phyloP scores from a whole-genome alignment of 345 rosid species.

The Corchorus olitorius region DNA sequence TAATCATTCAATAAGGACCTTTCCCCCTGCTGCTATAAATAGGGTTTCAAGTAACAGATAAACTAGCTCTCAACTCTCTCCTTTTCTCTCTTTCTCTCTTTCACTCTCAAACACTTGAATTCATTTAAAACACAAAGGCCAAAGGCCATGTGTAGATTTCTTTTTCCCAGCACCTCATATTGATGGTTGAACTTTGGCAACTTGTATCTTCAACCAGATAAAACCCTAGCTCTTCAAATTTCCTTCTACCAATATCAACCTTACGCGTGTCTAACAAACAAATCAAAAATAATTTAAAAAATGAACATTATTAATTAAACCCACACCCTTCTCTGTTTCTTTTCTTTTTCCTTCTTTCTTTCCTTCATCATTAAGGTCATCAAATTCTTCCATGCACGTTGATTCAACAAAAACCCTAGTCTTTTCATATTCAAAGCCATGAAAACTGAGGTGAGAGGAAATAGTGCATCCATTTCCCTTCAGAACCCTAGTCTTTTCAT shows the following conservation, averaged over 20 bases:
- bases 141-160: conserved; percentile 6
- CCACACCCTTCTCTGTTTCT: neutral
- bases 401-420: conserved; percentile 3
- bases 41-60: conserved; percentile 17
- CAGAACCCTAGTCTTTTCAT: conserved; percentile 47
- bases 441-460: conserved; percentile 52
- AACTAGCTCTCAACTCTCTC: conserved; percentile 12
- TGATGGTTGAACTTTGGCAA: conserved; percentile 10
- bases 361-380: neutral
- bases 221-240: conserved; percentile 37
- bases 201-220: conserved; percentile 22
- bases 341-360: neutral
- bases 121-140: conserved; percentile 1
- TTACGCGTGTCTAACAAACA: conserved; percentile 24
- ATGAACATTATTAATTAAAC: neutral
- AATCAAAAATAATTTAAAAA: neutral
- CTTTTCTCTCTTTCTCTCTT: conserved; percentile 17
- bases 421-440: conserved; percentile 21
- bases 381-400: conserved; percentile 31
- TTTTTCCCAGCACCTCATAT: conserved; percentile 11
- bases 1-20: conserved; percentile 26
- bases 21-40: conserved; percentile 18
- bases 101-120: neutral
- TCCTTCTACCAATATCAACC: conserved; percentile 25
- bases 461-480: conserved; percentile 40